Base-by-base conservation (phyloP, 2,329 filamentous ascomycete genomes). In the Xylaria polymorpha region DNA sequence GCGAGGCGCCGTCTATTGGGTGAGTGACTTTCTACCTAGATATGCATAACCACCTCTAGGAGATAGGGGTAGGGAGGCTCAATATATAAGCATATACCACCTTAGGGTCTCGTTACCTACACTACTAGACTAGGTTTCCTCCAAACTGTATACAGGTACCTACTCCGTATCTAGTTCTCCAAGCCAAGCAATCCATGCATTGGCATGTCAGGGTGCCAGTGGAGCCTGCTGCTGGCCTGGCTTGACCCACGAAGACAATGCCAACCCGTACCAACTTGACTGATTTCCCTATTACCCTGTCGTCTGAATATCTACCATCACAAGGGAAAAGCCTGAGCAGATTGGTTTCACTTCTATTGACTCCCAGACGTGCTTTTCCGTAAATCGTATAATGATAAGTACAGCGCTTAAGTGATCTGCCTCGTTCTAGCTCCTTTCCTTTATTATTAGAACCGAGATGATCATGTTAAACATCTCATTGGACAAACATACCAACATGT, bases 371-470 rank as follows among this genome's bases (percentile, higher is more conserved):
- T 35, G 56, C 29, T 25, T 50, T 64, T 4, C 57, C 51, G 44
- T 51, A 37, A 46, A 44, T 50, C 64, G 29, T 59, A 20, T 29
- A 67, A 46, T 20, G 8, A 29, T 25, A 61, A 56, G 6, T 39
- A 51, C 44, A 37, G 9, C 15, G 32, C n/a, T 32, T 6, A 44
- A 15, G 25, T 22, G 39, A 56, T 59, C 48, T 56, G 29, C 15
- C 48, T 43, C 22, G n/a, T 32, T 50, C 53, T 44, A 22, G 22
- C 37, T 55, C 48, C 35, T 14, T 56, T 35, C 32, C 5, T 46
- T 44, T 10, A 61, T 56, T 58, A 67, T 43, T 51, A 61, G 20
- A 64, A 61, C 20, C 29, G 37, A 55, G 43, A 64, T 57, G 29
- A 18, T 41, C 56, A 9, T 18, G 41, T 53, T 43, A 32, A 48